Conservation (phyloP, 2,329 filamentous ascomycete species). For the Aciculosporium take region DNA sequence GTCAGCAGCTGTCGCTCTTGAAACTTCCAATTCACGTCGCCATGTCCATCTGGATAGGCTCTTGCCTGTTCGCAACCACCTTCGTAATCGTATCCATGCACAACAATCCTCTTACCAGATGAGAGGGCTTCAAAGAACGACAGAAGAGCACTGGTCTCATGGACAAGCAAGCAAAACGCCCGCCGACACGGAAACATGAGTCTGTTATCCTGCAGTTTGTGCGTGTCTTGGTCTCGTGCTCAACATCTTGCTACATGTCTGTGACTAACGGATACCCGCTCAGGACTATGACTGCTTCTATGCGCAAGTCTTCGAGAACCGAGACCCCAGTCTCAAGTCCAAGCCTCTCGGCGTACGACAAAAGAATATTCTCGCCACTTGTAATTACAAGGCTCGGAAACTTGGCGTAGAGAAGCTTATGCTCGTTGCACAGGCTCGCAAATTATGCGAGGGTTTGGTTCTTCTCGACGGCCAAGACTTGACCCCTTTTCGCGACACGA, state of each 20-base stretch:
- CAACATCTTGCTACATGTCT: constrained; percentile 2
- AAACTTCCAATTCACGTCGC: background rate
- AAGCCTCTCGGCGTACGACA: constrained; percentile 75
- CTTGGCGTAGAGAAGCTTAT: constrained; percentile 70
- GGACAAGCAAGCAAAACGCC: constrained; percentile 8
- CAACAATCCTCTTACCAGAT: background rate
- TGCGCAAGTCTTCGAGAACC: constrained; percentile 75
- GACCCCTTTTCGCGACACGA: constrained; percentile 70
- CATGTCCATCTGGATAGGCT: background rate
- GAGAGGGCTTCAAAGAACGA: background rate
- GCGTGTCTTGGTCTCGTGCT: constrained; percentile 17
- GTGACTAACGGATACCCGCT: background rate
- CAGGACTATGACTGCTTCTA: constrained; percentile 88
- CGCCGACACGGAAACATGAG: constrained; percentile 39
- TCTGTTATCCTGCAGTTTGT: constrained; percentile 75
- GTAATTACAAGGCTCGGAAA: constrained; percentile 80
- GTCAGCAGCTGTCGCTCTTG: constrained; percentile 1
- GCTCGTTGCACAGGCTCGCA: constrained; percentile 67
- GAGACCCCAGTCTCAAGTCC: constrained; percentile 56
- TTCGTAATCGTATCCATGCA: background rate
- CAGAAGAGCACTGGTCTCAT: constrained; percentile 3
- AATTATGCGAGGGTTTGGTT: constrained; percentile 67
- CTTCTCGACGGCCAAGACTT: constrained; percentile 80
- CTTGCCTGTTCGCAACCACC: background rate
- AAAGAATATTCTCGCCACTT: constrained; percentile 84